Evolutionary conservation across 2,329 filamentous ascomycete species (phyloP), one percentile per base, ranked within the genome.

Genomic region (Fusarium lateritium): DNA sequence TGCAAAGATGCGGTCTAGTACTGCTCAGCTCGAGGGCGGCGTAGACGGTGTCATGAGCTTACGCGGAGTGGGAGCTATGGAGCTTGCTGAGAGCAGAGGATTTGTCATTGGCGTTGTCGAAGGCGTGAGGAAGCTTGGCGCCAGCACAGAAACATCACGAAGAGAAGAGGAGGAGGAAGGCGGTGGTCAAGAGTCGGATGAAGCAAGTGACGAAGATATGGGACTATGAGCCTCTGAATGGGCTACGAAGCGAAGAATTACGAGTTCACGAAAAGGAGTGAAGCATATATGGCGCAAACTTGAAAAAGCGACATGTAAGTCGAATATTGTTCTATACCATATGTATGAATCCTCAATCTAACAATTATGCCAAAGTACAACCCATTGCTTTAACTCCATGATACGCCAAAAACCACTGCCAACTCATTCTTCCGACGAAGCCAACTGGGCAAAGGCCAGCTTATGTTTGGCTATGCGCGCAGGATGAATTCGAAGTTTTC

Each of bases 91-190:
- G 82, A 92, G 90, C 56, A 87, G 95, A 73, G 91, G 89, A 0
- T 97, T 98, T 76, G 89, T 98, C 65, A 85, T 89, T 2, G 93
- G 92, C 2, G 93, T 98, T 3, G 91, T 98, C 68, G 94, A 98
- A 78, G 94, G 93, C 6, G 84, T 98, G 73, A 88, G 94, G 74
- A 94, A 89, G 83, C 88, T 98, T 52, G 94, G 94, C 11, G 89
- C 91, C 3, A 94, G 92, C 39, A 89, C 90, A 55, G 95, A 98
- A 83, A 88, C 91, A 67, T 88, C 89, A 46, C 86, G 93, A 65
- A 85, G 91, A 67, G 94, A 97, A 74, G 88, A 92, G 69, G 92
- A 96, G 75, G 92, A 93, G 72, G 88, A 89, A 71, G 82, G 83
- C 8, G 86, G 85, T 21, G 88, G 85, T 31, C 86, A 84, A 19